Evolutionary conservation across 2,329 filamentous ascomycete genomes (phyloP), one percentile per base, ranked within the genome.

Genomic region (Teratosphaeria pseudoeucalypti): DNA sequence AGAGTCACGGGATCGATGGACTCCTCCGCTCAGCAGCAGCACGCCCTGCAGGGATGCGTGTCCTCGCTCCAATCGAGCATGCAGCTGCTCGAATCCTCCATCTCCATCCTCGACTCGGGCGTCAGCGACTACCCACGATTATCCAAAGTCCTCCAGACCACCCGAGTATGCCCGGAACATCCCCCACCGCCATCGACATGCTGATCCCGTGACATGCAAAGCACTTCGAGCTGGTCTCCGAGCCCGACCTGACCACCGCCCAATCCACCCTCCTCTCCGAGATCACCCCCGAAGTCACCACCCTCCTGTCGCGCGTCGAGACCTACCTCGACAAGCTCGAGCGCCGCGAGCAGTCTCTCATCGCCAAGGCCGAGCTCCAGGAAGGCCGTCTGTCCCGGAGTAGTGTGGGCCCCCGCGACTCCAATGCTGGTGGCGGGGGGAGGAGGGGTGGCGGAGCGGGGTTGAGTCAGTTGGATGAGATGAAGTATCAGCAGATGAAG

Each of bases 151-250:
- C 76, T 87, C 1, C 82, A 85, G 66, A 84, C 83, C 6, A 85
- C 82, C 58, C 70, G 83, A 64, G 83, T 85, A 78, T 55, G 78
- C 34, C 2, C n/a, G 34, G 53, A 57, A n/a, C 19, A 56, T 16
- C 2, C 11, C 19, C 39, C n/a, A 19, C 39, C 29, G 34, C 55
- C 29, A 27, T 37, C 34, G 7, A 32, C 12, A 32, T 54, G 27
- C 54, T 37, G 16, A 26, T 23, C 32, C 4, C 4, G 6, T 14
- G 10, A n/a, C 19, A 55, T 95, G 87, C 92, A 96, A 55, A 95
- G 87, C 92, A 96, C 77, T 96, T 95, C 75, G 92, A 96, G 73
- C 85, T 96, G 52, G 89, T 96, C 66, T 89, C 91, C 16, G 90
- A 95, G 72, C 84, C 88, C 12, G 89, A 89, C 57, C 84, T 96